phyloP scores from a whole-genome alignment of 2,329 filamentous ascomycete genomes.

The Trichoderma afroharzianum region DNA sequence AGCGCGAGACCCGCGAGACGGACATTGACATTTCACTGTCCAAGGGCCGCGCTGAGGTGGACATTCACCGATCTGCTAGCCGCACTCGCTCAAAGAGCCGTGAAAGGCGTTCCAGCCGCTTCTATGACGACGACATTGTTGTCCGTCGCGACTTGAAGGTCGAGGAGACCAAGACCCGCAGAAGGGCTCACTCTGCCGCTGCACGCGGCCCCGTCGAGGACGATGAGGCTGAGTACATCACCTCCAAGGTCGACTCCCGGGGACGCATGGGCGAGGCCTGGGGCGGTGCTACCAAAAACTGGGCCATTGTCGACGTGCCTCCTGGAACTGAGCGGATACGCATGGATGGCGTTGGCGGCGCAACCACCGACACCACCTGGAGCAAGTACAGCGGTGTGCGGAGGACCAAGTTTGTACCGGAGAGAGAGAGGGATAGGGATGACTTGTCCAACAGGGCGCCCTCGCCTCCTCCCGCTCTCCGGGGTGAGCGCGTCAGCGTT shows the following conservation, averaged over 20 bases:
- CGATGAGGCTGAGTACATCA: slow-evolving; percentile 63
- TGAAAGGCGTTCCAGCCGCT: slow-evolving; percentile 37
- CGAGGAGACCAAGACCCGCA: slow-evolving; percentile 40
- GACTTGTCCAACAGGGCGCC: slow-evolving; percentile 29
- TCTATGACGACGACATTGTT: slow-evolving; percentile 63
- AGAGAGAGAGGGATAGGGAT: slow-evolving; percentile 46
- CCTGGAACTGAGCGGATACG: slow-evolving; percentile 78
- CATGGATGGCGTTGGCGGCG: slow-evolving; percentile 75
- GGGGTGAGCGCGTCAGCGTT: slow-evolving; percentile 42
- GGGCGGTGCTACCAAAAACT: slow-evolving; percentile 70
- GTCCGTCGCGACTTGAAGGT: slow-evolving; percentile 55
- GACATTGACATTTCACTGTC: slow-evolving; percentile 60
- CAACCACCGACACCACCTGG: slow-evolving; percentile 73
- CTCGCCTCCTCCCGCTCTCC: slow-evolving; percentile 28
- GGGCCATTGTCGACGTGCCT: slow-evolving; percentile 80
- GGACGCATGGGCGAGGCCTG: slow-evolving; percentile 69
- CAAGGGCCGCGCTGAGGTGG: slow-evolving; percentile 54
- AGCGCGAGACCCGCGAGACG: slow-evolving; percentile 32
- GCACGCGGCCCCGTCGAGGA: slow-evolving; percentile 39
- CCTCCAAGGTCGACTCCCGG: slow-evolving; percentile 52
- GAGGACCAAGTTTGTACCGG: slow-evolving; percentile 68
- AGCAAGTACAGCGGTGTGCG: slow-evolving; percentile 75
- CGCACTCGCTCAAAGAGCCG: slow-evolving; percentile 36
- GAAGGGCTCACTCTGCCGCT: slow-evolving; percentile 51
- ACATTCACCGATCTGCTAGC: slow-evolving; percentile 45